phyloP scores from a whole-genome alignment of 2,329 filamentous ascomycete species.

The Ophiostoma tasmaniense region DNA sequence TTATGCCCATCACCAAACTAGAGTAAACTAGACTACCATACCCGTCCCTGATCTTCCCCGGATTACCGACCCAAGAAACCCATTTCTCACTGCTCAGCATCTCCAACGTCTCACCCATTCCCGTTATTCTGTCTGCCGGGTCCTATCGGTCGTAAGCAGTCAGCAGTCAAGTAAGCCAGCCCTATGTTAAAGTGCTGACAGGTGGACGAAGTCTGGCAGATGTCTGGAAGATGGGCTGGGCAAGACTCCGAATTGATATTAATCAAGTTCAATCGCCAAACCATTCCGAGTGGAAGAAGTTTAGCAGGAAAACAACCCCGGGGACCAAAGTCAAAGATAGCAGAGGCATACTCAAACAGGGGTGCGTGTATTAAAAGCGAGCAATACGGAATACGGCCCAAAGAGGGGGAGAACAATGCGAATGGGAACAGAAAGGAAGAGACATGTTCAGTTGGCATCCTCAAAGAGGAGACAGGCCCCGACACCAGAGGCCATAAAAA shows the following conservation, averaged over 20 bases:
- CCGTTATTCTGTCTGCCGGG: neutral
- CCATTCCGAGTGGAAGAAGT: neutral
- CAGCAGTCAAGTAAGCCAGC: neutral
- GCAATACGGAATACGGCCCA: neutral
- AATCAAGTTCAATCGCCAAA: no score
- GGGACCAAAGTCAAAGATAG: neutral
- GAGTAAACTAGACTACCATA: neutral
- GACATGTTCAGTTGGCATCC: neutral
- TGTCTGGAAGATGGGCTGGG: neutral
- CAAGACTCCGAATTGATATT: no score
- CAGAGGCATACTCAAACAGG: neutral
- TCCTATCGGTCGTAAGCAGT: neutral
- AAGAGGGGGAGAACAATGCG: neutral
- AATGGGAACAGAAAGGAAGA: neutral
- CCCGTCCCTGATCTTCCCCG: conserved; percentile 1
- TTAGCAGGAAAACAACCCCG: neutral
- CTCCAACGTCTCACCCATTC: neutral
- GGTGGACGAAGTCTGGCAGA: neutral
- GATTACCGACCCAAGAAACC: neutral
- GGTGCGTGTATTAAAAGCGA: neutral
- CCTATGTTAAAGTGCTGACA: conserved; percentile 2
- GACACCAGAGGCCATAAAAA: neutral
- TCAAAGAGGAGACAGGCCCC: neutral
- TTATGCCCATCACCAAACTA: neutral
- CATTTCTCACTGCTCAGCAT: neutral